These are phyloP conservation scores for Hylodesmum podocarpum DNA, from an alignment of 306 rosid genomes.

Conservation along the genomic window DNA sequence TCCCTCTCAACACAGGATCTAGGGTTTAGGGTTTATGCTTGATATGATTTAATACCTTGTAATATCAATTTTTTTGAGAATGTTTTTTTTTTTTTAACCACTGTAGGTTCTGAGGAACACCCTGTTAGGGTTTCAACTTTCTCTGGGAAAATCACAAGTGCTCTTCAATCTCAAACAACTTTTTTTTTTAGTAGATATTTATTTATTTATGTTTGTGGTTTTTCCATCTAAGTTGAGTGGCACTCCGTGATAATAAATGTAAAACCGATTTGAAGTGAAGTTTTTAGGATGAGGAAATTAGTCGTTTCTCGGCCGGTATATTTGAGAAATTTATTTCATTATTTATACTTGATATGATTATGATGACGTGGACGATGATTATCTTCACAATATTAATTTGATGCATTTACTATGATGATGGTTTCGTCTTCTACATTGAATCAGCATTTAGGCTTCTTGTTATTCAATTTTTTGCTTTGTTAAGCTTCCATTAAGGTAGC, in stretches of 20 bases:
- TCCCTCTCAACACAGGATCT: neutral
- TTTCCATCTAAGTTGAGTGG: neutral
- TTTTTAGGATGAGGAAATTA: slow-evolving; percentile 1
- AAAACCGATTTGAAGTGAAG: neutral
- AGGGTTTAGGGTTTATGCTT: neutral
- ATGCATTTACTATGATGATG: neutral
- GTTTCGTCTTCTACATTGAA: neutral
- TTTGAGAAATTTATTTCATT: neutral
- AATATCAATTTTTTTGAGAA: too few relatives aligned
- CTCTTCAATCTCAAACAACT: neutral
- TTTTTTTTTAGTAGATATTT: neutral
- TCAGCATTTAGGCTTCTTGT: too few relatives aligned
- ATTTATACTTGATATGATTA: too few relatives aligned
- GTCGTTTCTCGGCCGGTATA: neutral
- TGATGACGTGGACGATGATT: neutral
- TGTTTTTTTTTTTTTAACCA: too few relatives aligned
- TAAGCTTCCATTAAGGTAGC: too few relatives aligned
- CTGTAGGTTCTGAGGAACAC: slow-evolving; percentile 14
- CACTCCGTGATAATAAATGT: neutral
- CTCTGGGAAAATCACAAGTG: neutral
- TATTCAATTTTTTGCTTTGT: too few relatives aligned
- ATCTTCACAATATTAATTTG: neutral
- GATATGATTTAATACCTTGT: too few relatives aligned
- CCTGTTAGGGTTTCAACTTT: slow-evolving; percentile 8
- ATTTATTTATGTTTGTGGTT: neutral